phyloP scores from a whole-genome alignment of 2,329 filamentous ascomycete species.

The Phoma sp. region DNA sequence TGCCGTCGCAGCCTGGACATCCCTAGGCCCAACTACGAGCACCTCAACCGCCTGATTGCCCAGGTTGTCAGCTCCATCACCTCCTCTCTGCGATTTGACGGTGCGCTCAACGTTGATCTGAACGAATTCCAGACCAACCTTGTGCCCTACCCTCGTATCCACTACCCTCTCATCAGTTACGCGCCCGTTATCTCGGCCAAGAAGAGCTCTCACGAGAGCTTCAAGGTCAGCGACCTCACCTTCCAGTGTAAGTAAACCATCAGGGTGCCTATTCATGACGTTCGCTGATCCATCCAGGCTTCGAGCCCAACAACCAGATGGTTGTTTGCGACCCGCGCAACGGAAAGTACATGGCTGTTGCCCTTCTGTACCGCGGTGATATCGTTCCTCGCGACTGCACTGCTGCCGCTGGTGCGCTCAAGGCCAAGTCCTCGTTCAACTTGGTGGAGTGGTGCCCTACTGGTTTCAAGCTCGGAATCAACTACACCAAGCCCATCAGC shows the following conservation, averaged over 20 bases:
- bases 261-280: background rate
- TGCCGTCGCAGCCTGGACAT: conserved; percentile 76
- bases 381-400: conserved; percentile 75
- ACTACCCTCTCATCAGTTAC: conserved; percentile 77
- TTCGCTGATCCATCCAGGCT: conserved; percentile 59
- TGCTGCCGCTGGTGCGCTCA: conserved; percentile 70
- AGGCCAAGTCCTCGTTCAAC: conserved; percentile 76
- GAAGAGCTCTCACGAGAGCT: conserved; percentile 86
- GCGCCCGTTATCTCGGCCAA: conserved; percentile 73
- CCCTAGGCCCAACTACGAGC: conserved; percentile 72
- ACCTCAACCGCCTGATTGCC: conserved; percentile 76
- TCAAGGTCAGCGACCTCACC: conserved; percentile 81
- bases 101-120: conserved; percentile 75
- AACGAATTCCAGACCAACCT: conserved; percentile 82
- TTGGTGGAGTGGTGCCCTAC: conserved; percentile 79
- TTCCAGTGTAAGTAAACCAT: conserved; percentile 66
- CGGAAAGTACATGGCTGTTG: conserved; percentile 79
- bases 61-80: conserved; percentile 80
- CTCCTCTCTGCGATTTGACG: conserved; percentile 74
- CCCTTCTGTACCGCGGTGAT: conserved; percentile 75
- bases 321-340: conserved; percentile 77
- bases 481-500: conserved; percentile 81
- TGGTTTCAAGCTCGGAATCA: conserved; percentile 79
- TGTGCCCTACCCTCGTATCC: conserved; percentile 76
- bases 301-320: conserved; percentile 82